Base-by-base conservation (phyloP, 2,329 filamentous ascomycete genomes). In the Stachybotrys chlorohalonatus region DNA sequence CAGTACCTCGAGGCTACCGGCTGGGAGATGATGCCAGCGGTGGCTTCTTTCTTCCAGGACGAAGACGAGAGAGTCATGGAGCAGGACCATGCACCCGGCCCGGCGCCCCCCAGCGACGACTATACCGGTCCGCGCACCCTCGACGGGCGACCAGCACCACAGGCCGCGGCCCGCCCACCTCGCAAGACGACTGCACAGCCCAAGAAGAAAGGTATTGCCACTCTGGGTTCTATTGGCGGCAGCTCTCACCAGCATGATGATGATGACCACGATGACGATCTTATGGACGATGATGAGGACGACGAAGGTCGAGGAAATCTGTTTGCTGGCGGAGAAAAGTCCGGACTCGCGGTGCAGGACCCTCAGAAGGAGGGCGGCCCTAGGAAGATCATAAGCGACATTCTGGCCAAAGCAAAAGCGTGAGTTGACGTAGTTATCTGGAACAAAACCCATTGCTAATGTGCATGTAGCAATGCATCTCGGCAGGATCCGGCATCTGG, bases 271-370 rank as follows among this genome's bases (percentile, higher is more conserved):
- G 80, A 86, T n/a, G 78, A 81, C 4, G 80, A 84, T 15, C 75
- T 81, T n/a, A 75, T 79, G 7, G 73, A 78, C 30, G 75, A 78
- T 1, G 74, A 79, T 3, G 73, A 79, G 1, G 77, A 85, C 1
- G 81, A 85, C 31, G 75, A 81, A 58, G 76, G 78, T 31, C 76
- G 77, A 7, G 75, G 84, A 57, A 88, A 94, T 64, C 74, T 92
- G 58, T 94, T 92, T 69, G 86, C 90, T 17, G 90, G 90, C 52
- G 90, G 90, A 39, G 90, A 93, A 72, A 94, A 94, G 77, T 93
- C 89, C 32, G 85, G 82, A 0, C 69, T 87, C 49, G 85, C 84
- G 24, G 81, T 87, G 30, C 83, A 87, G 63, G 84, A 87, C 61
- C 84, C 84, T 1, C 70, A 76, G 52, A 69, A 76, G 52, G 72